A percentile compares a stretch with the other conserved stretches of the same genome.
These are phyloP conservation scores for Cercophora samala DNA, from an alignment of 495 filamentous ascomycete genomes.

Conservation along the genomic window DNA sequence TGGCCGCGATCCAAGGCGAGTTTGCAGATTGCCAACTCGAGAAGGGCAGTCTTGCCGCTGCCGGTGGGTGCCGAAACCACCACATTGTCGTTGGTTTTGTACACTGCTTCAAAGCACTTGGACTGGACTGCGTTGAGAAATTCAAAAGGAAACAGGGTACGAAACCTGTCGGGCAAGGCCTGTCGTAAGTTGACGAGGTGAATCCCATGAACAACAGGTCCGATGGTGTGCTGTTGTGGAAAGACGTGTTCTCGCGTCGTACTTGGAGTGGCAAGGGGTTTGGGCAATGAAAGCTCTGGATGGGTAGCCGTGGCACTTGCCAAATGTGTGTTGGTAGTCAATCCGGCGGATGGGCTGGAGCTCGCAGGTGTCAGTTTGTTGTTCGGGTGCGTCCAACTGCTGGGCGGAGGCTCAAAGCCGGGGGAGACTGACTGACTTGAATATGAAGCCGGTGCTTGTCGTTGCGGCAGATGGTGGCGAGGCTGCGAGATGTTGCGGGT, in stretches of 20 bases:
- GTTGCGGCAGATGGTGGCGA: neutral
- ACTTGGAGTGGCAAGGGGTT: neutral
- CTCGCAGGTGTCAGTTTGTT: neutral
- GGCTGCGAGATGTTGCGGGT: neutral
- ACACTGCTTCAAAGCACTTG: constrained; percentile 73
- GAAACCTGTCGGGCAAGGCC: constrained; percentile 72
- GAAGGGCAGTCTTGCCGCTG: constrained; percentile 86
- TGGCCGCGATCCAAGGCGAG: constrained; percentile 59
- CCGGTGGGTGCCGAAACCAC: constrained; percentile 90
- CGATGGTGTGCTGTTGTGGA: constrained; percentile 18
- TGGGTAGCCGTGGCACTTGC: neutral
- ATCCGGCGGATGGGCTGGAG: neutral
- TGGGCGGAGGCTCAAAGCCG: neutral
- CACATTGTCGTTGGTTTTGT: constrained; percentile 73
- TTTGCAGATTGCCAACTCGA: constrained; percentile 89
- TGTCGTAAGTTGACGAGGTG: constrained; percentile 64
- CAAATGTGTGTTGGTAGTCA: neutral
- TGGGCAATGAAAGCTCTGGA: neutral
- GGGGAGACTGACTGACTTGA: neutral
- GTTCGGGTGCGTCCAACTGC: neutral
- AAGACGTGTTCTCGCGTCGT: neutral
- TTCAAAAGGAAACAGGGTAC: constrained; percentile 72
- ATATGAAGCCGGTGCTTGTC: neutral
- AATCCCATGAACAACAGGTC: constrained; percentile 58
- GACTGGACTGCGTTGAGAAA: constrained; percentile 93